A percentile compares a stretch with the other conserved stretches of the same genome.
These are phyloP conservation scores for Phytophthora chlamydospora DNA, from an alignment of 352 stramenopile genomes.

Conservation along the genomic window DNA sequence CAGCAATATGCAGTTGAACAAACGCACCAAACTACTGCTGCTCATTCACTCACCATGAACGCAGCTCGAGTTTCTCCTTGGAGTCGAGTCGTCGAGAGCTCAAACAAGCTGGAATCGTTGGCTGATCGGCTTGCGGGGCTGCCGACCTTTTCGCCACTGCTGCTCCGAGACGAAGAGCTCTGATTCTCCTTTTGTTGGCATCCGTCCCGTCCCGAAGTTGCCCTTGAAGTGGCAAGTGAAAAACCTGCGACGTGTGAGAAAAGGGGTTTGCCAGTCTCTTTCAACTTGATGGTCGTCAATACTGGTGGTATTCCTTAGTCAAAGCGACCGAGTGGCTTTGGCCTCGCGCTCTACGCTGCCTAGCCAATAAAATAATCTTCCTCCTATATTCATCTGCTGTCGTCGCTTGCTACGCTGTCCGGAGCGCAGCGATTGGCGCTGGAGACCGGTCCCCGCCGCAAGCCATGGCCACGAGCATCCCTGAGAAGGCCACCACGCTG, in stretches of 20 bases:
- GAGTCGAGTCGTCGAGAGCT: conserved; percentile 5
- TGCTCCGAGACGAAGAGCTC: neutral
- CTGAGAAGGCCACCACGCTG: conserved; percentile 60
- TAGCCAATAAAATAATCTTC: conserved; percentile 41
- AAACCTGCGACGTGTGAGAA: conserved; percentile 36
- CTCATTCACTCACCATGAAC: conserved; percentile 27
- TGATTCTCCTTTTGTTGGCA: neutral
- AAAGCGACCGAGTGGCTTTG: conserved; percentile 13
- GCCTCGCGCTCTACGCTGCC: conserved; percentile 9
- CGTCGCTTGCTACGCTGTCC: conserved; percentile 9
- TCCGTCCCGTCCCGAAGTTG: conserved; percentile 26
- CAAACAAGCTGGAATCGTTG: conserved; percentile 1
- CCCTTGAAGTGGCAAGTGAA: conserved; percentile 13
- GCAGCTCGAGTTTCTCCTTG: conserved; percentile 7
- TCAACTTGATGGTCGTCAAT: conserved; percentile 1
- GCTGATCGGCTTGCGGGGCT: neutral
- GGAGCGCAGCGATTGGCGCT: conserved; percentile 2
- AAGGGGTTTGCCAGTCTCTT: conserved; percentile 1
- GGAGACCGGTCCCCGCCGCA: conserved; percentile 40
- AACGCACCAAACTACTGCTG: neutral
- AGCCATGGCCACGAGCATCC: conserved; percentile 68
- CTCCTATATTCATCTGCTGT: conserved; percentile 14
- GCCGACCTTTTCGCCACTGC: conserved; percentile 18
- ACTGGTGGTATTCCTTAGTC: conserved; percentile 12
- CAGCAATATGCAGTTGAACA: neutral